Evolutionary conservation across 1,139 yeast species (phyloP), one percentile per base, ranked within the genome.

Genomic region (Yamadazyma blattariae): DNA sequence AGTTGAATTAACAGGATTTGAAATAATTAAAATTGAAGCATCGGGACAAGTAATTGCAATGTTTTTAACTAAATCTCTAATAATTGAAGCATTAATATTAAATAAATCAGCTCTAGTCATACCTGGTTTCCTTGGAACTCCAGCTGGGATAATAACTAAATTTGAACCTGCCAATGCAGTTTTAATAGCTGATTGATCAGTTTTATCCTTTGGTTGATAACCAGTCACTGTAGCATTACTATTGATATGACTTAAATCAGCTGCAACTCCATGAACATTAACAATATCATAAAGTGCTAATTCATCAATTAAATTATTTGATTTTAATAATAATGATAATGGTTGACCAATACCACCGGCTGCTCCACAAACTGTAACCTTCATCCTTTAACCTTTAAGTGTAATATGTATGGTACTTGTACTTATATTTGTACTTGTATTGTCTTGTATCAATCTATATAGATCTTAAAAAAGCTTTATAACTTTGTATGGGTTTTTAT

Each of bases 301-400:
- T 46, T 77, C 77, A 22, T 74, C 64, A 25, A 82, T 74, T 25
- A 64, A 57, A 8, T 76, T 71, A 48, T 77, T 76, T 37, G 79
- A 61, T 54, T 82, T 81, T 46, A 82, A 64, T 41, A 82, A 64
- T 37, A 82, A 63, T 2, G 89, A 82, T 32, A 82, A 67, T 26
- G 89, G 88, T 57, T 82, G 89, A 32, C 90, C 90, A 52, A 82
- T 82, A 45, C 90, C 90, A 45, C 90, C 89, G 33, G 88, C 84
- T 31, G 89, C 89, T 44, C 90, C 89, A 48, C 83, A 70, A 43
- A 82, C 84, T 37, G 88, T 74, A 40, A 80, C 88, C 65, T 81
- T 81, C 37, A 79, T 78, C 3, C 11, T 19, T n/a, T n/a, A n/a
- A n/a, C n/a, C n/a, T n/a, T n/a, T n/a, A n/a, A n/a, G n/a, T n/a